Conservation (phyloP, 2,329 filamentous ascomycete species). For the Fusarium sulawesiense region DNA sequence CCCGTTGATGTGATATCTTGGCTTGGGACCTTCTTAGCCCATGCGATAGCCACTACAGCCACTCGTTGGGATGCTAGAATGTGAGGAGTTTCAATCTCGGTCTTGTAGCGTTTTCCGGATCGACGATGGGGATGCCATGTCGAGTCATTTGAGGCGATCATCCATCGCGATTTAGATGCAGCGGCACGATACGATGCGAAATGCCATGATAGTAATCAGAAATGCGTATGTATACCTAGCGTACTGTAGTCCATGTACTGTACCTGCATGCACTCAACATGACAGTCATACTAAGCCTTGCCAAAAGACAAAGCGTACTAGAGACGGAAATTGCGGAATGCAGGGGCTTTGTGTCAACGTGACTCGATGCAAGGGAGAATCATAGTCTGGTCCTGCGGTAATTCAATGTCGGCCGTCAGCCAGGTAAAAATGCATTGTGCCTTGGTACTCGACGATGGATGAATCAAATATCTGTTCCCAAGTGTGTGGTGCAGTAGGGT, state of each 20-base stretch:
- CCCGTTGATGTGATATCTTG: constrained; percentile 7
- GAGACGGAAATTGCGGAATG: constrained; percentile 27
- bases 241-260: neutral
- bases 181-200: neutral
- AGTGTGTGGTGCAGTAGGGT: neutral
- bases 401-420: constrained; percentile 7
- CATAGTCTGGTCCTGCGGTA: neutral
- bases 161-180: constrained; percentile 13
- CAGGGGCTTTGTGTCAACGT: constrained; percentile 38
- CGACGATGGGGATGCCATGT: constrained; percentile 23
- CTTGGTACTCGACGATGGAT: neutral
- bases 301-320: constrained; percentile 9
- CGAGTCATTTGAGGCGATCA: constrained; percentile 5
- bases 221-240: constrained; percentile 1
- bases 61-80: constrained; percentile 11
- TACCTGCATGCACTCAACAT: neutral
- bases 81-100: constrained; percentile 9
- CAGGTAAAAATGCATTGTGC: constrained; percentile 6
- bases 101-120: constrained; percentile 16
- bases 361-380: constrained; percentile 32
- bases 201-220: constrained; percentile 5
- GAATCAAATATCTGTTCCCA: neutral
- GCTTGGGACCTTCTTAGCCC: neutral
- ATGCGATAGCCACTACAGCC: constrained; percentile 7
- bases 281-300: constrained; percentile 20